Percentiles rank a stretch among this genome's conserved stretches.
phyloP scores from a whole-genome alignment of 139 green algal species.

The Penium margaritaceum region DNA sequence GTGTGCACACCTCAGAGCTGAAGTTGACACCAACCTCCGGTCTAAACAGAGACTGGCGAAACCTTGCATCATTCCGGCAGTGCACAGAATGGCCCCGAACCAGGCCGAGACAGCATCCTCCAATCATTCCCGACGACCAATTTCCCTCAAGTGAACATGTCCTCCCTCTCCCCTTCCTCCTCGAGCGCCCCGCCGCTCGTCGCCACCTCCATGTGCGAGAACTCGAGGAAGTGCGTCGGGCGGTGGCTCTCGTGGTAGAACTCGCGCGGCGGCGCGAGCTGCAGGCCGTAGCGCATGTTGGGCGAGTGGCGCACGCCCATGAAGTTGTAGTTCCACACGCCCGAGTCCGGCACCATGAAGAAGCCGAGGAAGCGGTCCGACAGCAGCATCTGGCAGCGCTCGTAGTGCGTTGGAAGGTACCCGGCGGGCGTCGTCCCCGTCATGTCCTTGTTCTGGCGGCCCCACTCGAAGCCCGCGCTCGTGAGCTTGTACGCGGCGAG shows the following conservation, averaged over 20 bases:
- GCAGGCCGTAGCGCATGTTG: constrained; percentile 75
- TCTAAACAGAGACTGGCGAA: no score
- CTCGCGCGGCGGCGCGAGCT: constrained; percentile 80
- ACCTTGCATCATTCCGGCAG: no score
- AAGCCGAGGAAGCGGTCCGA: constrained; percentile 96
- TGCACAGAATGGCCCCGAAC: no score
- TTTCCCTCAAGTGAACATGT: constrained; percentile 67
- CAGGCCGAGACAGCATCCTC: no score
- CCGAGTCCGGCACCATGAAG: constrained; percentile 74
- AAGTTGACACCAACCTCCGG: no score
- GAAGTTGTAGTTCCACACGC: constrained; percentile 99
- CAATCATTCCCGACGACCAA: no score
- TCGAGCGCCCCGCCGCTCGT: constrained; percentile 39
- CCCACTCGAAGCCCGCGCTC: constrained; percentile 64
- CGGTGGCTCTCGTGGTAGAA: constrained; percentile 86
- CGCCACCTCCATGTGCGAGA: constrained; percentile 79
- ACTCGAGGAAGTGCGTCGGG: constrained; percentile 95
- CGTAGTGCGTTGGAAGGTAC: constrained; percentile 86
- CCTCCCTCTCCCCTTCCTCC: constrained; percentile 77
- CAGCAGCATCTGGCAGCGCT: constrained; percentile 97
- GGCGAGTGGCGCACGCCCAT: constrained; percentile 70
- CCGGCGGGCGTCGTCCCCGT: constrained; percentile 59
- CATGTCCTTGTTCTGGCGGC: constrained; percentile 73
- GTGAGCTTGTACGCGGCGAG: constrained; percentile 97
- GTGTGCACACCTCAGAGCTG: no score